Conservation (phyloP, 2,329 filamentous ascomycete species). For the Stemphylium vesicarium region DNA sequence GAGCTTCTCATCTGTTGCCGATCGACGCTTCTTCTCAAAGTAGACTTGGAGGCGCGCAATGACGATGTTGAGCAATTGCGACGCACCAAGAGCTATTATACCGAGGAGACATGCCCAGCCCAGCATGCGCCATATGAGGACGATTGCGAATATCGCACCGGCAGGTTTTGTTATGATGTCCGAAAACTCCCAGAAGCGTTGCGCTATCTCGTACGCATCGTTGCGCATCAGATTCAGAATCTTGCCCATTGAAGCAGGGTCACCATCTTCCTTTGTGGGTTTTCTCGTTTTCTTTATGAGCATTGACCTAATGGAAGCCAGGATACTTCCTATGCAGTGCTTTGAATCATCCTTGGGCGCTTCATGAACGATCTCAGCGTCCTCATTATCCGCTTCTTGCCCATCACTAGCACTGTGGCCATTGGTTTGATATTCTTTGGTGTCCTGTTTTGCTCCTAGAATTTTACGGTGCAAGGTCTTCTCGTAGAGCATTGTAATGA, state of each 20-base stretch:
- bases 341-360: slow-evolving; percentile 1
- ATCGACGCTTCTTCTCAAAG: slow-evolving; percentile 73
- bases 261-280: slow-evolving; percentile 47
- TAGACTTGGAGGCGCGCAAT: slow-evolving; percentile 70
- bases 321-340: slow-evolving; percentile 15
- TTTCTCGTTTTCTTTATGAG: slow-evolving; percentile 32
- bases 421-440: slow-evolving; percentile 34
- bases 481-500: slow-evolving; percentile 84
- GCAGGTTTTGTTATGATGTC: slow-evolving; percentile 77
- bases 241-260: slow-evolving; percentile 83
- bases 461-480: slow-evolving; percentile 74
- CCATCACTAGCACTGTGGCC: slow-evolving; percentile 21
- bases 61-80: slow-evolving; percentile 72
- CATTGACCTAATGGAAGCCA: slow-evolving; percentile 14
- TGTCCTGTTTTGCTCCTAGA: slow-evolving; percentile 38
- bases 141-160: slow-evolving; percentile 74
- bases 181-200: slow-evolving; percentile 87
- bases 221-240: slow-evolving; percentile 86
- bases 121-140: slow-evolving; percentile 78
- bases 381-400: slow-evolving; percentile 21
- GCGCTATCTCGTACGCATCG: slow-evolving; percentile 82
- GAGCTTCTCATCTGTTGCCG: slow-evolving; percentile 76
- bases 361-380: slow-evolving; percentile 15
- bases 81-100: slow-evolving; percentile 70
- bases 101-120: slow-evolving; percentile 81